Base-by-base conservation (phyloP, 2,329 filamentous ascomycete species). In the Hypoxylon sp. region DNA sequence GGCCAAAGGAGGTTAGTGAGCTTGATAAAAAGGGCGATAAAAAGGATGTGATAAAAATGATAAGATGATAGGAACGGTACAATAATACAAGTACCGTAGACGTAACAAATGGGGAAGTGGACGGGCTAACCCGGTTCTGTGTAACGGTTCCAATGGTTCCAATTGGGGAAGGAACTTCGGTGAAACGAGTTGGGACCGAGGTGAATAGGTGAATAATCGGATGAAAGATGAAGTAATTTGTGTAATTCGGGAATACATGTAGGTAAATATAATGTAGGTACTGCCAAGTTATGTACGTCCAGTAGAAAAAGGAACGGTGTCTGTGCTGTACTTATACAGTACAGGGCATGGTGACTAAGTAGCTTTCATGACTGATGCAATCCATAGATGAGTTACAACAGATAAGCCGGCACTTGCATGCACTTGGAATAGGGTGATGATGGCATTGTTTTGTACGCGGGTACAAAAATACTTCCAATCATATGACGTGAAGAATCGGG, bases 361-460 rank as follows among this genome's bases (percentile, higher is more conserved):
- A 53, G 39, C 35, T 48, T 29, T 29, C n/a, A 31, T 48, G 17
- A 60, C 46, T 62, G 48, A 59, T 59, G 50, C 22, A 33, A 26
- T 42, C 11, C n/a, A 37, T 26, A n/a, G 52, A 55, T 60, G 54
- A 37, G 44, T 63, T 55, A 55, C 37, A 60, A n/a, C 19, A 59
- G 61, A 60, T 70, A 70, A 63, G 53, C 58, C 62, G 51, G 62
- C 68, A 68, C 68, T 68, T 66, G 68, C 68, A 68, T 68, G 62
- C 54, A 44, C 61, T 44, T 39, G 55, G 63, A 47, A 69, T 71
- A 69, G 66, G 69, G 62, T 71, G 69, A 71, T 71, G 69, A 71
- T 71, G 69, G 69, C 69, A 71, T 71, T 71, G 66, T 69, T 63
- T 14, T 66, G 68, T 66, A 54, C 29, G 54, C 54, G n/a, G 59